Evolutionary conservation across 75 land plant genomes (phyloP).

Genomic region (Picea glauca): DNA sequence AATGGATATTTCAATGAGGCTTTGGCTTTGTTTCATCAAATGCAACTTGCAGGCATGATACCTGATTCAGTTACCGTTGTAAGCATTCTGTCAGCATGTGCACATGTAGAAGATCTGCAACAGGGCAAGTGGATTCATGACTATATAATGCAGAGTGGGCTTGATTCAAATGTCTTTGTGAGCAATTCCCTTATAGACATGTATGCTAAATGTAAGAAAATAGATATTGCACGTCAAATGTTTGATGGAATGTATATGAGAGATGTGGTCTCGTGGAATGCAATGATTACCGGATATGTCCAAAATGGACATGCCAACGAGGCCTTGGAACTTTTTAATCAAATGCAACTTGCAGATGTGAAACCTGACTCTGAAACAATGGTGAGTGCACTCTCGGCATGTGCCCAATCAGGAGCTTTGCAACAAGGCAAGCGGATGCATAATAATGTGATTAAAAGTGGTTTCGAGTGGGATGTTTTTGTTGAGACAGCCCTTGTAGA

Average conservation of each 20-base stretch:
- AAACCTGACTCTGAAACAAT: conserved; percentile 27
- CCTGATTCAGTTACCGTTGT: conserved; percentile 39
- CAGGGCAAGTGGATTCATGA: conserved; percentile 35
- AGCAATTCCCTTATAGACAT: conserved; percentile 40
- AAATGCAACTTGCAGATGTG: conserved; percentile 14
- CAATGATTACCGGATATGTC: conserved; percentile 34
- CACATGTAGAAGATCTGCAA: conserved; percentile 22
- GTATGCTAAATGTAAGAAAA: conserved; percentile 62
- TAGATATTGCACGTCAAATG: conserved; percentile 30
- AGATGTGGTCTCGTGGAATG: conserved; percentile 51
- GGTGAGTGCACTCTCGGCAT: conserved; percentile 28
- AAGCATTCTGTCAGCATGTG: conserved; percentile 31
- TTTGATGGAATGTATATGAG: conserved; percentile 26
- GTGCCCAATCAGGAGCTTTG: conserved; percentile 24
- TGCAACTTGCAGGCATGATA: conserved; percentile 21
- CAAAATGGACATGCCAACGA: conserved; percentile 25
- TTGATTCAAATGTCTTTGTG: conserved; percentile 26
- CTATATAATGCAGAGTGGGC: conserved; percentile 21
- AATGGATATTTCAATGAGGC: conserved; percentile 11
- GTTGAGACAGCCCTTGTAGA: conserved; percentile 53
- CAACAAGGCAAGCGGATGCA: conserved; percentile 29
- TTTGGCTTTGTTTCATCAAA: conserved; percentile 7
- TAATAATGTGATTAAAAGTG: conserved; percentile 20
- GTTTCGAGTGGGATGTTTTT: conserved; percentile 21
- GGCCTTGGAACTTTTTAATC: conserved; percentile 22